These are phyloP conservation scores for Aspergillus hancockii DNA, from an alignment of 495 filamentous ascomycete species.

Conservation along the genomic window DNA sequence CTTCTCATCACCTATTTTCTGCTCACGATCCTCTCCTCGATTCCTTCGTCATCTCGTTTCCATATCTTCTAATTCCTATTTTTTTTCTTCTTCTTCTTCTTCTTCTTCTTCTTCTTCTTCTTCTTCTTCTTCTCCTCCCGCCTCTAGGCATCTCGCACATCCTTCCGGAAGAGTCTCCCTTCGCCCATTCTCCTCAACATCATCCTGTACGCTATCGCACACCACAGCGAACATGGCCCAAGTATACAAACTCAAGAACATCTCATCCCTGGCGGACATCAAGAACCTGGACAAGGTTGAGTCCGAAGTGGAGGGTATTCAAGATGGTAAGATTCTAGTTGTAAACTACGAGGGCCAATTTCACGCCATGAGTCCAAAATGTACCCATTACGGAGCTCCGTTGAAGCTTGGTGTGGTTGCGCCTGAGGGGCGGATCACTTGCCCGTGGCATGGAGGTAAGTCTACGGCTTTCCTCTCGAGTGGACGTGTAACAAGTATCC, in stretches of 20 bases:
- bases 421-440: slow-evolving; percentile 79
- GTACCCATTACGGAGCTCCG: slow-evolving; percentile 93
- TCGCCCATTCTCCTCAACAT: slow-evolving; percentile 14
- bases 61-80: neutral
- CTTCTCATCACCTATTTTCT: slow-evolving; percentile 13
- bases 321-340: slow-evolving; percentile 81
- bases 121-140: slow-evolving; percentile 20
- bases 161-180: neutral
- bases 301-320: slow-evolving; percentile 84
- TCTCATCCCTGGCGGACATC: slow-evolving; percentile 66
- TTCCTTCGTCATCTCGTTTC: neutral
- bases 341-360: slow-evolving; percentile 72
- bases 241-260: slow-evolving; percentile 85
- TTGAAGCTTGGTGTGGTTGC: slow-evolving; percentile 80
- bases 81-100: slow-evolving; percentile 18
- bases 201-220: slow-evolving; percentile 1
- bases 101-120: slow-evolving; percentile 28
- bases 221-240: slow-evolving; percentile 49
- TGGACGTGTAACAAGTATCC: neutral
- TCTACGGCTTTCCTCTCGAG: slow-evolving; percentile 7
- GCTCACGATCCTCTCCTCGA: slow-evolving; percentile 11
- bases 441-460: slow-evolving; percentile 92
- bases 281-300: slow-evolving; percentile 82
- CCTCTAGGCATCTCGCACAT: slow-evolving; percentile 3
- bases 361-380: slow-evolving; percentile 80